A percentile compares a stretch with the other conserved stretches of the same genome.
Conservation (phyloP, 495 filamentous ascomycete species). For the Neurospora pannonica region DNA sequence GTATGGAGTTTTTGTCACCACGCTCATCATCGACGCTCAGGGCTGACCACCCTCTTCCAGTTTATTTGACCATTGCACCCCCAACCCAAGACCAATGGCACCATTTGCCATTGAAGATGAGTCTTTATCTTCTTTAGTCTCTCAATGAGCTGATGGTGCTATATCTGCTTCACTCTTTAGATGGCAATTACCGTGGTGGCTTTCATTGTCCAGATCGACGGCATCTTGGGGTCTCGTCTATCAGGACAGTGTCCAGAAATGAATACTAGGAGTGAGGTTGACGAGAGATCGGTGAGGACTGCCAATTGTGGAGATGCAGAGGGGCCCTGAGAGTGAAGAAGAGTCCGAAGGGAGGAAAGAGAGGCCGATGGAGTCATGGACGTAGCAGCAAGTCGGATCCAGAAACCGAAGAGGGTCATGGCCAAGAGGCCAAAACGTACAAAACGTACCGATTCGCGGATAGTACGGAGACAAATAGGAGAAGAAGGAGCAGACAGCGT, state of each 20-base stretch:
- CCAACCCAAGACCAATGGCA: neutral
- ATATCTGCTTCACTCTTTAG: neutral
- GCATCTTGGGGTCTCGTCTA: neutral
- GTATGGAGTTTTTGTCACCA: neutral
- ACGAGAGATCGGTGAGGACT: neutral
- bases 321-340: neutral
- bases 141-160: neutral
- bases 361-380: neutral
- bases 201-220: neutral
- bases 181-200: neutral
- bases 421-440: neutral
- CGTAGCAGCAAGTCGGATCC: neutral
- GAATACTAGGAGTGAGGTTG: neutral
- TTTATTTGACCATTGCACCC: neutral
- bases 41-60: neutral
- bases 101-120: neutral
- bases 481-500: neutral
- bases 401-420: neutral
- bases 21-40: neutral
- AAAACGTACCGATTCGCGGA: neutral
- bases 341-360: neutral
- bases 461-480: constrained; percentile 1
- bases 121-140: neutral
- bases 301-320: neutral
- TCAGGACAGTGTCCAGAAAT: neutral